A percentile compares a stretch with the other conserved stretches of the same genome.
Evolutionary conservation across 345 rosid genomes (phyloP).

Genomic region (Toxicodendron radicans): DNA sequence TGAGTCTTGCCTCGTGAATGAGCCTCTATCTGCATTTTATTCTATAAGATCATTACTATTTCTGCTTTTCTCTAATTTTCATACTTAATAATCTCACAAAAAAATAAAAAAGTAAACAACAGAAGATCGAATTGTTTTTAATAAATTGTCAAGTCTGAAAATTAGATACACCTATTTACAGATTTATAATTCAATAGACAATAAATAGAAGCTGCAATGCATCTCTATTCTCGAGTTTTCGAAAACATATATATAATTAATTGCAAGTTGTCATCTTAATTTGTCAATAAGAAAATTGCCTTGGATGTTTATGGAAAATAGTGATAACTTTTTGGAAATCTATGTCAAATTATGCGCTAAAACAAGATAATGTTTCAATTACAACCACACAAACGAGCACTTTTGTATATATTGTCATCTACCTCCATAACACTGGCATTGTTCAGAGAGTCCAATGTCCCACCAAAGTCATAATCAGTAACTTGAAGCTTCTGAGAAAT

Average conservation of each 20-base stretch:
- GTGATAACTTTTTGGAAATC: not conserved
- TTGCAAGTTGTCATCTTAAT: not conserved
- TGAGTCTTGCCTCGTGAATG: slow-evolving; percentile 35
- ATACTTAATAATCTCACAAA: not conserved
- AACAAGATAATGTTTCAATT: slow-evolving; percentile 3
- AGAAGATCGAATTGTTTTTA: not conserved
- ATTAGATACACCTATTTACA: not conserved
- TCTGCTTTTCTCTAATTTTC: not conserved
- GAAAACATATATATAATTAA: too few relatives aligned
- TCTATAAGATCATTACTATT: not conserved
- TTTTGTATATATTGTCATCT: slow-evolving; percentile 3
- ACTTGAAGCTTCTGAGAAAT: slow-evolving; percentile 38
- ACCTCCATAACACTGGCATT: slow-evolving; percentile 52
- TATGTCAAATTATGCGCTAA: not conserved
- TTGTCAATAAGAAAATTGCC: not conserved
- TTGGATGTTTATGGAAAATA: not conserved
- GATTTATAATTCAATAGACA: not conserved
- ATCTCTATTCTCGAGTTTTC: not conserved
- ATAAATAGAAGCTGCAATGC: not conserved
- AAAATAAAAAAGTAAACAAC: not conserved
- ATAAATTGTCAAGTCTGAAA: not conserved
- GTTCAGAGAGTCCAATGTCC: slow-evolving; percentile 35
- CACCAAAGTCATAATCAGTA: slow-evolving; percentile 38
- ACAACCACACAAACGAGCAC: slow-evolving; percentile 11
- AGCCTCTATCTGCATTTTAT: slow-evolving; percentile 55